phyloP scores from a whole-genome alignment of 495 filamentous ascomycete genomes.

The Penicillium diatomitis region DNA sequence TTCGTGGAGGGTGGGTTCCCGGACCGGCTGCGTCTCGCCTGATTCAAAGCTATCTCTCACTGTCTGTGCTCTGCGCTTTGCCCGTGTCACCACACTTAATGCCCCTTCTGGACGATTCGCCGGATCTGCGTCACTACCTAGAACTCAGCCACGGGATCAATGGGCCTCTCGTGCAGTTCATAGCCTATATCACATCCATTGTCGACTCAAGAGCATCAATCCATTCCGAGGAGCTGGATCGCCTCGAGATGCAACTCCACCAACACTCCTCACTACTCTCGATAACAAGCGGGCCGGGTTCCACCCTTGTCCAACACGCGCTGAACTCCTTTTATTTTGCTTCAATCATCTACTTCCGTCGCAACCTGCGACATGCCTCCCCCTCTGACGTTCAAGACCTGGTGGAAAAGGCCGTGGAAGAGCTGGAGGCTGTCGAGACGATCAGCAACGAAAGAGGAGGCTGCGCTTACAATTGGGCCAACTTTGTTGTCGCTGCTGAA shows the following conservation, averaged over 20 bases:
- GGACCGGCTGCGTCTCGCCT: conserved; percentile 12
- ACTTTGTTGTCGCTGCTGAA: conserved; percentile 21
- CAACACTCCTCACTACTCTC: conserved; percentile 13
- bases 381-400: conserved; percentile 15
- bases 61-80: conserved; percentile 20
- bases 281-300: conserved; percentile 2
- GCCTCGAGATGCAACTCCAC: conserved; percentile 15
- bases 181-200: conserved; percentile 13
- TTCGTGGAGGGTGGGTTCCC: conserved; percentile 13
- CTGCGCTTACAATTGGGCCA: conserved; percentile 20
- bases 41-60: conserved; percentile 18
- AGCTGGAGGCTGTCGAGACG: conserved; percentile 15
- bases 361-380: conserved; percentile 9
- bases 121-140: conserved; percentile 12
- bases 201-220: conserved; percentile 2
- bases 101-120: conserved; percentile 12
- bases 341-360: conserved; percentile 17
- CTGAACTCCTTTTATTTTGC: conserved; percentile 24
- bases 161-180: conserved; percentile 10
- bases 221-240: conserved; percentile 9
- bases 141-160: conserved; percentile 19
- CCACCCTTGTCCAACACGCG: conserved; percentile 15
- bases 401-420: conserved; percentile 17
- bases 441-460: conserved; percentile 12
- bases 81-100: conserved; percentile 12